Base-by-base conservation (phyloP, 495 filamentous ascomycete species). In the Hypoxylon fragiforme region DNA sequence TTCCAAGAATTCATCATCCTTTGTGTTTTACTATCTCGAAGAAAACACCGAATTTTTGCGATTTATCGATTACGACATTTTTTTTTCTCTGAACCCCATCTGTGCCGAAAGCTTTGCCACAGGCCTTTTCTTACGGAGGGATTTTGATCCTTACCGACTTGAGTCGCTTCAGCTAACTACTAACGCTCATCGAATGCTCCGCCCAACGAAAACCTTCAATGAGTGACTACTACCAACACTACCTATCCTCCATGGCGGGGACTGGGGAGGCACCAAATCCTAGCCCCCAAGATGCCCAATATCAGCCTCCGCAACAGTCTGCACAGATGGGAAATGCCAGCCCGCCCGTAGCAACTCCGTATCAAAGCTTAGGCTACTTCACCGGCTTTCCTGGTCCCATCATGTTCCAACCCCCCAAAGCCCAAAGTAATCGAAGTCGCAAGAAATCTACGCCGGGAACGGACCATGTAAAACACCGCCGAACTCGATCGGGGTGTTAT, bases 401-500 rank as follows among this genome's bases (percentile, higher is more conserved):
- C 42, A 70, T 74, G 66, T 75, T 79, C 57, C 76, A 72, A 34
- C 67, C 70, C 14, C 73, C 80, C 15, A 84, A 82, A 54, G 55
- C 76, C 12, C 77, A 77, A 40, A 55, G 15, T 30, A 64, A 37
- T 38, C 72, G 82, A 64, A 80, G 74, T 62, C 73, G 81, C 53
- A 73, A 82, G 49, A 82, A 81, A 52, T 80, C 80, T 11, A 70
- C 76, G n/a, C 71, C 80, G 3, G 80, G 83, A 12, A 67, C 78
- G 12, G 92, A 96, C 47, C 85, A 89, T 59, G 88, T 95, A 60
- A 98, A 97, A 68, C 92, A 97, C 64, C 87, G 92, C 41, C 85
- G 94, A 54, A 97, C 94, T 37, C 79, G 94, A 56, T 96, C 89
- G 50, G 94, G 94, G 26, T 98, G 94, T 73, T 96, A 88, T 70